Base-by-base conservation (phyloP, 768 basidiomycete genomes). In the Serendipita sp. region DNA sequence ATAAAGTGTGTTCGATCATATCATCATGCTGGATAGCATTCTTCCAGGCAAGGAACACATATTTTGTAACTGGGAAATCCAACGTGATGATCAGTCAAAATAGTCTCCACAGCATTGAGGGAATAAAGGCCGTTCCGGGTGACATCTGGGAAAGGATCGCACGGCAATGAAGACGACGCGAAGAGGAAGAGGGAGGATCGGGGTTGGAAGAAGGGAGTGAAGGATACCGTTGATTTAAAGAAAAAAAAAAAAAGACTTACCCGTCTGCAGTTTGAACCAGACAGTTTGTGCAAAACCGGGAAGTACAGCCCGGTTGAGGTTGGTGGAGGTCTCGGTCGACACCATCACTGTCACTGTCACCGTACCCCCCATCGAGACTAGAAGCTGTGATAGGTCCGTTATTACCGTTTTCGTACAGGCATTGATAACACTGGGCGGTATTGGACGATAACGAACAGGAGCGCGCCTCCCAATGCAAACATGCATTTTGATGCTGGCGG, bases 41-140 rank as follows among this genome's bases (percentile, higher is more conserved):
- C 56, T 10, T 60, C 30, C 30, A 60, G 56, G n/a, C 56, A 60
- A n/a, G 28, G 56, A 60, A 60, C 35, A 35, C 56, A 60, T 11
- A 60, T 37, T 38, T 60, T 60, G 56, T 60, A 35, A 35, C 56
- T 60, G 56, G 4, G n/a, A 60, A 24, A 53, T 8, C 8, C 8
- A 24, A 18, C 5, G 16, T 53, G 48, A 53, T 24, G 18, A 32
- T 24, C 32, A 24, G 48, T 34, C 48, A 53, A 53, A 53, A 53
- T 8, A 24, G 24, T 24, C 24, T 24, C 24, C 10, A 32, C 48
- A 32, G n/a, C 5, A 53, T 24, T 24, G 48, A 30, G 11, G 2
- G 32, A 32, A 54, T 28, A 60, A 38, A 38, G 34, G n/a, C 28
- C 28, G 24, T 37, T n/a, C 16, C 56, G 37, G 34, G 8, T 8